Evolutionary conservation across 2,329 filamentous ascomycete species (phyloP), one percentile per base, ranked within the genome.

Genomic region (Aspergillus sp.): DNA sequence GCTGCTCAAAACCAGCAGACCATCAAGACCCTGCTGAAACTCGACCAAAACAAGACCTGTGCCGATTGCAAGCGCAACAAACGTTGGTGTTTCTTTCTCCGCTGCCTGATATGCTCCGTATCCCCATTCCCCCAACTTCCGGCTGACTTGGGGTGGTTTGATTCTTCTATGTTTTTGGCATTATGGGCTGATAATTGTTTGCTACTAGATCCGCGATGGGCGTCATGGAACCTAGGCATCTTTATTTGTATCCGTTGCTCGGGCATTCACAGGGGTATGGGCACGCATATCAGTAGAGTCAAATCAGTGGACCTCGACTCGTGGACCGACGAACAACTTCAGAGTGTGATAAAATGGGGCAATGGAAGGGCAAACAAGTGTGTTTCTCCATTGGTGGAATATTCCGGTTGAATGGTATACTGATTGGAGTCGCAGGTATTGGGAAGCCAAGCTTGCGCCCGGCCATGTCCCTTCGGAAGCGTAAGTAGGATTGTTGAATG

Each of bases 51-150:
- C 75, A 98, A 98, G 76, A 82, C 87, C 64, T 98, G 93, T 76
- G 89, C 91, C 48, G 93, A 98, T 70, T 98, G 93, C 81, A 98
- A 98, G 77, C 84, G 86, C 67, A 98, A 97, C 76, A 98, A 97
- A 70, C 93, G 90, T 94, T 70, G 56, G 85, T 19, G 19, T 19
- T 19, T 19, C 19, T 73, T 31, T 19, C 38, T 36, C 44, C 38
- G 42, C 43, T 42, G 47, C 39, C 44, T 49, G 46, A 47, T 37
- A 37, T 33, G 44, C 39, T 45, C 34, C 39, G 6, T 27, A n/a
- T 10, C 19, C 39, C 31, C 39, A 33, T 9, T 33, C 12, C 40
- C 8, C 36, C 6, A 2, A 39, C 19, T n/a, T 19, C 3, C 27
- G 7, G n/a, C 5, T 39, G 7, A n/a, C 5, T 39, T 39, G 10